phyloP scores from a whole-genome alignment of 345 rosid species.

The Linum usitatissimum region DNA sequence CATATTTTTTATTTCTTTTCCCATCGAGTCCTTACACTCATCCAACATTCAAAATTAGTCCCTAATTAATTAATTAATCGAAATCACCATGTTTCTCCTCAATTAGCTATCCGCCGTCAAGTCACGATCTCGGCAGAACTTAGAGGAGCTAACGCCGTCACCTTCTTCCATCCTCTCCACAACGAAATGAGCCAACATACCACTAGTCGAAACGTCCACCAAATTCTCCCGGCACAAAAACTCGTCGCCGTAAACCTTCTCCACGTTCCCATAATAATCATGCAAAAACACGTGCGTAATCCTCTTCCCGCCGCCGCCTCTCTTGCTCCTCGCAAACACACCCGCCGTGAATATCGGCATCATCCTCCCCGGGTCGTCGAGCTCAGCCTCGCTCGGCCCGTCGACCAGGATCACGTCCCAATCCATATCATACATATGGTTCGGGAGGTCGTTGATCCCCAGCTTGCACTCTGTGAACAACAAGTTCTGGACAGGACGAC shows the following conservation, averaged over 20 bases:
- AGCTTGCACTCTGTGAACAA: constrained; percentile 75
- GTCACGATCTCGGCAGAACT: constrained; percentile 29
- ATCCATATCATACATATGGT: constrained; percentile 58
- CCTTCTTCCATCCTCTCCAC: constrained; percentile 22
- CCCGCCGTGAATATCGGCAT: constrained; percentile 71
- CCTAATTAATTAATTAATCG: too few species aligned
- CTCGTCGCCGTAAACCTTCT: constrained; percentile 53
- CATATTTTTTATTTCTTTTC: too few species aligned
- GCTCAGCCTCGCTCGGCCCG: constrained; percentile 60
- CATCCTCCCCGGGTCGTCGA: constrained; percentile 76
- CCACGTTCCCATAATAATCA: constrained; percentile 57
- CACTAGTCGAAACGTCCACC: constrained; percentile 33
- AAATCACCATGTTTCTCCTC: too few species aligned
- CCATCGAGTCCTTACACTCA: too few species aligned
- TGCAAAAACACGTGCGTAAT: constrained; percentile 77
- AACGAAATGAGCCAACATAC: constrained; percentile 45
- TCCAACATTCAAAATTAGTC: too few species aligned
- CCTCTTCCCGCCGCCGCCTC: constrained; percentile 9
- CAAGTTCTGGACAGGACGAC: constrained; percentile 78
- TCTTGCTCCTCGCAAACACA: constrained; percentile 63
- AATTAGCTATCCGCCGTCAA: not conserved
- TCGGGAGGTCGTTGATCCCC: constrained; percentile 73
- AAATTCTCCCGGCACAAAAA: constrained; percentile 68
- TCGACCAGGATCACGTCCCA: constrained; percentile 84
- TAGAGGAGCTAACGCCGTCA: constrained; percentile 1